phyloP scores from a whole-genome alignment of 225 moss, liverwort and hornwort species.

The Marchantia polymorpha region DNA sequence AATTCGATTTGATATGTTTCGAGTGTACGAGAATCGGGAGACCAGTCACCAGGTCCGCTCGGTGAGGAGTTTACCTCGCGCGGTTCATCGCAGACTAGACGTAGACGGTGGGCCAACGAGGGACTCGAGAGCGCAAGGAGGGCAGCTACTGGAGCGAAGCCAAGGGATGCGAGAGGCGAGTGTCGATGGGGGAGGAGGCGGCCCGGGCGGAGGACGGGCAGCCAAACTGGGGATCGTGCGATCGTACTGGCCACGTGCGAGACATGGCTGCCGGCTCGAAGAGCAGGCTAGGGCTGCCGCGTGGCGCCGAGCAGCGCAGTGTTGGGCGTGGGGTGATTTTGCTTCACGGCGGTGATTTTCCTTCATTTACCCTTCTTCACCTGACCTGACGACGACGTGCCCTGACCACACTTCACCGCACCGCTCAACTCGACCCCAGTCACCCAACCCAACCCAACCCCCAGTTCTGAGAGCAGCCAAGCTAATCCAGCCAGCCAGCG shows the following conservation, averaged over 20 bases:
- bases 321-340: conserved; percentile 10
- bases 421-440: neutral
- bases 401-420: neutral
- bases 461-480: neutral
- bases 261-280: conserved; percentile 3
- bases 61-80: neutral
- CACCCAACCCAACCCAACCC: no score
- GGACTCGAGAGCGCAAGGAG: no score
- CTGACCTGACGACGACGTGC: no score
- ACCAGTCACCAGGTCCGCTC: neutral
- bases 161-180: neutral
- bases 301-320: conserved; percentile 3
- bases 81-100: neutral
- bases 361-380: neutral
- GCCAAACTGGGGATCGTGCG: neutral
- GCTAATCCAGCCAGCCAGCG: neutral
- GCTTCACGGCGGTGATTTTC: neutral
- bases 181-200: neutral
- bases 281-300: neutral
- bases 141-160: neutral
- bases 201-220: conserved; percentile 6
- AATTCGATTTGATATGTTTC: neutral
- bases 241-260: conserved; percentile 12
- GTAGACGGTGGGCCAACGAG: neutral
- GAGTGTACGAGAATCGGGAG: neutral